Evolutionary conservation across 2,329 filamentous ascomycete species (phyloP), one percentile per base, ranked within the genome.

Genomic region (Coniochaeta sp.): DNA sequence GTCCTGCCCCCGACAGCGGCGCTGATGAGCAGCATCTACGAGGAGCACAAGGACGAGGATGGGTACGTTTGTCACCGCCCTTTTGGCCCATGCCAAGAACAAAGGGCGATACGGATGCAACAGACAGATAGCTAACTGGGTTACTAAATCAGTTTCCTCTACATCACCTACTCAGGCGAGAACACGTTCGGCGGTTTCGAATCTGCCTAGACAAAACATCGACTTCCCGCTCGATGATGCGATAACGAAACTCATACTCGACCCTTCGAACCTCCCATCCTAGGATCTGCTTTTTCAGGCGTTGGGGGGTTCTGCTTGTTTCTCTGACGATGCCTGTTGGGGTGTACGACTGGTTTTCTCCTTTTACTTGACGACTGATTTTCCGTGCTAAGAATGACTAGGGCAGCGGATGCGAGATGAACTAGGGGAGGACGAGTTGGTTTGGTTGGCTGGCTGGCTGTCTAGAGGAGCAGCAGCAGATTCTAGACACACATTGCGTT

Each of bases 101-200:
- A n/a, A n/a, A n/a, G n/a, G n/a, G n/a, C n/a, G n/a, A 22, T 20
- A 3, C 12, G 9, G 28, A 40, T 26, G 45, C 10, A 13, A 13
- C 18, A 26, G 14, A 13, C 18, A 26, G 20, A 40, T 31, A 22
- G 51, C 53, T 55, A 49, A 55, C 51, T 45, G 31, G 10, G n/a
- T 20, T 8, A 20, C 56, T 61, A 27, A 61, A 50, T 33, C 65
- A 91, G 89, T 49, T 96, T 97, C 79, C 81, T 99, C 55, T 99
- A 99, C 79, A 99, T 99, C 76, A 97, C 92, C 63, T 96, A 96
- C 81, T 97, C 92, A 49, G 94, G 94, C 74, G 94, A 97, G 83
- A 99, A 97, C 81, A 99, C 94, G 51, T 99, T 99, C 67, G 94
- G 94, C 67, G 67, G 57, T 38, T 69, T 70, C 56, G 66, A 76